These are phyloP conservation scores for Amoeboradix gromovi DNA, from an alignment of 371 early-diverging fungal genomes.

Conservation along the genomic window DNA sequence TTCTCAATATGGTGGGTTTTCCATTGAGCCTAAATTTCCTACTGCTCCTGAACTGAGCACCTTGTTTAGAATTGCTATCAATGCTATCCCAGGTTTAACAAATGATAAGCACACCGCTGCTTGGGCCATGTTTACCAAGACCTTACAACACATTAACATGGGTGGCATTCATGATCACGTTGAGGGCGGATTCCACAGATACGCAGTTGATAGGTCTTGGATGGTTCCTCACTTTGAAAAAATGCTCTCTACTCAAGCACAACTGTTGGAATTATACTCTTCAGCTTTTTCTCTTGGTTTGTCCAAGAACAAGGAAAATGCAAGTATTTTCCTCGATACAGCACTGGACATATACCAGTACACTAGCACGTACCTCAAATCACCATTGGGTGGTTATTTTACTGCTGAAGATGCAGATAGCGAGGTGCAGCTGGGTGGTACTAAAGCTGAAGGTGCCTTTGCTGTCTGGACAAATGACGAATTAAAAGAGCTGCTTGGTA, in stretches of 20 bases:
- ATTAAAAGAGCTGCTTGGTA: conserved; percentile 10
- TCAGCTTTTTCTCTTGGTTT: conserved; percentile 9
- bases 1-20: neutral
- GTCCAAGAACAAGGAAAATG: conserved; percentile 14
- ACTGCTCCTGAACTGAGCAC: neutral
- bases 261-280: conserved; percentile 19
- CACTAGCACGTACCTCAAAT: conserved; percentile 18
- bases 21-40: neutral
- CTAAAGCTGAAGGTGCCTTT: conserved; percentile 34
- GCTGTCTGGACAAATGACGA: conserved; percentile 27
- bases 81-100: neutral
- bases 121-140: conserved; percentile 3
- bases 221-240: conserved; percentile 29
- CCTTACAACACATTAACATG: conserved; percentile 11
- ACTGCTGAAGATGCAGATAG: conserved; percentile 44
- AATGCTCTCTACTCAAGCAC: conserved; percentile 35
- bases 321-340: conserved; percentile 12
- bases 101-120: neutral
- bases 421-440: conserved; percentile 10
- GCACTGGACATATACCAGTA: conserved; percentile 22
- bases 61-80: neutral
- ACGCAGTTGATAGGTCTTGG: conserved; percentile 12
- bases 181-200: conserved; percentile 28
- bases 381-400: conserved; percentile 24
- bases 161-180: conserved; percentile 38